Base-by-base conservation (phyloP, 495 filamentous ascomycete species). In the Penicillium cinerascens region DNA sequence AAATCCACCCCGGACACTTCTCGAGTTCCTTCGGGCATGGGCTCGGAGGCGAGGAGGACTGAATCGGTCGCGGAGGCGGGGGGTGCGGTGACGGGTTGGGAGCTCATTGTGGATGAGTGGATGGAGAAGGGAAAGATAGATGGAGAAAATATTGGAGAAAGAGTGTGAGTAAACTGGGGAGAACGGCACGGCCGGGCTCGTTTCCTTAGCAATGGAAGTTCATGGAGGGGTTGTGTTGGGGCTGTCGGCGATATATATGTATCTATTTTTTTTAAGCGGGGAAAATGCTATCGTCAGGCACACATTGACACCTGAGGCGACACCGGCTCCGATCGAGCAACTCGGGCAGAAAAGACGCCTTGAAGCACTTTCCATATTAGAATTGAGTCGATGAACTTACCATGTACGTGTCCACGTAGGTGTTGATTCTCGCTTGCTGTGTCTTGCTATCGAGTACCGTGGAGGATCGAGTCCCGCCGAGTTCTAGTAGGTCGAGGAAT, bases 1-100 rank as follows among this genome's bases (percentile, higher is more conserved):
- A 97, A 97, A 60, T 97, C 95, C 45, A 97, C 78, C 33, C 95
- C 93, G 59, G 83, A 78, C 11, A 97, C 91, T 61, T 85, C 76
- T 47, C 83, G 81, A 4, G 86, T 78, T 18, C 77, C 85, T 49
- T 80, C 77, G 2, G 95, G 90, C 39, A 97, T 81, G 17, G 91
- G 87, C 35, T 85, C 85, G 2, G 93, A 97, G 33, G 87, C 81
- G 52, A 91, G 86, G n/a, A 98, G 78, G 17, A 98, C 93, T 9
- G 93, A 92, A 67, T 87, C 81, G 16, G 84, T 87, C 54, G 86
- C 91, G 41, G 80, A 80, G 21, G 79, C 65, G 23, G 91, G 91
- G 17, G 82, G 76, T 37, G 65, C 66, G 27, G 63, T 59, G 25
- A 39, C 37, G n/a, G 37, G 15, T 39, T 39, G 16, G 9, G 20